Base-by-base conservation (phyloP, 257 asterid species). In the Fraxinus pennsylvanica region DNA sequence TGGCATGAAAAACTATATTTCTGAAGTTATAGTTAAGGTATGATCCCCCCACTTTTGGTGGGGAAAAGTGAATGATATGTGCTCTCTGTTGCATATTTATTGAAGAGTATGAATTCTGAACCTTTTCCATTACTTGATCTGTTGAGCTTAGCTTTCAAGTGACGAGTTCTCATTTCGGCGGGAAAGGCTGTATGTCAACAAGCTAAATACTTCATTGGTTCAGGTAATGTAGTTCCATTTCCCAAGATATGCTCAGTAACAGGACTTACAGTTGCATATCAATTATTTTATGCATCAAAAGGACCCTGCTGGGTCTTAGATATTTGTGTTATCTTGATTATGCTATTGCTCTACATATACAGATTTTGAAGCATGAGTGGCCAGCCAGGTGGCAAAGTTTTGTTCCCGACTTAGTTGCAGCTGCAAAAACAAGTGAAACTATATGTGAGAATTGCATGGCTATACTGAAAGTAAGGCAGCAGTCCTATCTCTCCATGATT, bases 331-430 rank as follows among this genome's bases (percentile, higher is more conserved):
- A 66, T 61, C 74, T n/a, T 33, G 36, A 54, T 59, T 52, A 14
- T 79, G 57, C n/a, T 22, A 33, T 50, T 50, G 12, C 43, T 85
- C 25, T 82, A 68, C 39, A 52, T 77, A 29, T 82, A 32, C 87
- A 96, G 99, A 96, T 96, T 85, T 81, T 96, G 88, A 96, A 96
- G 97, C 99, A 96, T 50, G 99, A 96, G 81, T 93, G 99, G 98
- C 98, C 98, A 32, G 89, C 94, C 71, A 86, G 94, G 80, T 96
- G 99, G 99, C 89, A 86, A 71, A 92, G 96, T 75, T 96, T 96
- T 84, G 89, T 96, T 74, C 99, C 99, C 5, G 99, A 96, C 84
- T 87, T 96, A 81, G 97, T 96, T 78, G 94, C 99, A 66, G 99
- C 99, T 43, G 98, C 97, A 73, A 96, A 88, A 88, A 93, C 97